Percentiles rank a stretch among this genome's conserved stretches.
These are phyloP conservation scores for Trichoderma atrobrunneum DNA, from an alignment of 2,329 filamentous ascomycete genomes.

Conservation along the genomic window DNA sequence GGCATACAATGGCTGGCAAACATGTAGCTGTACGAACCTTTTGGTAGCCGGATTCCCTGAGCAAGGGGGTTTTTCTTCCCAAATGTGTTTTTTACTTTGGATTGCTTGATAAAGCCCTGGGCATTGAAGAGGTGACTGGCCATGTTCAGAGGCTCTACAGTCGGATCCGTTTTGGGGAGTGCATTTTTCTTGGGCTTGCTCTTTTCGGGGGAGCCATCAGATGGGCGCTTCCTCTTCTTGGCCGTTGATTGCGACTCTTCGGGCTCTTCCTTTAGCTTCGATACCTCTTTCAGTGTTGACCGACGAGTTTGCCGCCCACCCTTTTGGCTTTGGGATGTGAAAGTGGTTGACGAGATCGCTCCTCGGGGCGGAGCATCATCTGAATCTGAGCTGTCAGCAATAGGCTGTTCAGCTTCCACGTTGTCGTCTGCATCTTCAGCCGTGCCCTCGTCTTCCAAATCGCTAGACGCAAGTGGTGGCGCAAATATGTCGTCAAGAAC, in stretches of 20 bases:
- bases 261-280: not conserved
- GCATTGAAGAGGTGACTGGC: slow-evolving; percentile 26
- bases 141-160: slow-evolving; percentile 20
- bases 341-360: slow-evolving; percentile 36
- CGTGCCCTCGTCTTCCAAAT: slow-evolving; percentile 20
- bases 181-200: slow-evolving; percentile 5
- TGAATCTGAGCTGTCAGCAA: slow-evolving; percentile 29
- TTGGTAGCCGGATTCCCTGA: slow-evolving; percentile 20
- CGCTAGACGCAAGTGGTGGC: slow-evolving; percentile 30
- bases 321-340: slow-evolving; percentile 21
- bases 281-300: not conserved
- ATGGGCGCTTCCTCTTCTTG: slow-evolving; percentile 18
- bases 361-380: slow-evolving; percentile 28
- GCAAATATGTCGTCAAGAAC: slow-evolving; percentile 19
- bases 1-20: not conserved
- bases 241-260: not conserved
- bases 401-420: not conserved
- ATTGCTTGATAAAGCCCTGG: slow-evolving; percentile 27
- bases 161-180: not conserved
- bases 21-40: not conserved
- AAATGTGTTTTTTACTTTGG: slow-evolving; percentile 28
- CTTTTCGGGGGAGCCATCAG: slow-evolving; percentile 17
- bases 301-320: not conserved
- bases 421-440: slow-evolving; percentile 24
- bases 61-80: slow-evolving; percentile 24